A percentile compares a stretch with the other conserved stretches of the same genome.
Evolutionary conservation across 331 rosid genomes (phyloP).

Genomic region (Rhamnella rubrinervis): DNA sequence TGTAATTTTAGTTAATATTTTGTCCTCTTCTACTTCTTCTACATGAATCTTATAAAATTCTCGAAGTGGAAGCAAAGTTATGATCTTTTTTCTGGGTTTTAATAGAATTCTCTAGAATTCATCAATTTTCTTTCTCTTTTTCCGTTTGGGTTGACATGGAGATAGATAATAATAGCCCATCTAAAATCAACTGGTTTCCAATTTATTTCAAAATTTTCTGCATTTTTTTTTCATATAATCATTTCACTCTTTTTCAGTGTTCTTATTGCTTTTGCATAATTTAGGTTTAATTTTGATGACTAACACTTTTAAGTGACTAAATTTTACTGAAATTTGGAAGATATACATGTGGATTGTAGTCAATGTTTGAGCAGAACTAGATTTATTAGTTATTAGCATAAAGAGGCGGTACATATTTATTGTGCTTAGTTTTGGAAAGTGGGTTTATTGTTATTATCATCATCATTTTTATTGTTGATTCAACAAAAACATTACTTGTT

Average conservation of each 20-base stretch:
- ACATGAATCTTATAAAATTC: too few relatives aligned
- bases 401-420: not conserved
- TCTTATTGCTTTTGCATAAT: not conserved
- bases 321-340: not conserved
- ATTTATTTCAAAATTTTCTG: not conserved
- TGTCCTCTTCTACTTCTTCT: too few relatives aligned
- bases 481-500: too few relatives aligned
- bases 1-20: too few relatives aligned
- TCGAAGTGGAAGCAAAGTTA: constrained; percentile 6
- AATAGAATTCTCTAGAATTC: not conserved
- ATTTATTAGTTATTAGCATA: not conserved
- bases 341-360: too few relatives aligned
- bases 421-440: too few relatives aligned
- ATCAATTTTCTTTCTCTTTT: not conserved
- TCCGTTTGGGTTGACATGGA: constrained; percentile 38
- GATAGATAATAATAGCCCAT: constrained; percentile 22
- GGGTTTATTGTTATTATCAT: too few relatives aligned
- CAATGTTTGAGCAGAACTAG: not conserved
- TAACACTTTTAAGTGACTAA: not conserved
- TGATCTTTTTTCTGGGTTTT: not conserved
- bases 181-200: constrained; percentile 46
- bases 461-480: too few relatives aligned
- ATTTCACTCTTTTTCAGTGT: not conserved
- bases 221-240: not conserved
- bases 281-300: not conserved